These are phyloP conservation scores for Lathyrus oleraceus DNA, from an alignment of 306 rosid species.

Conservation along the genomic window DNA sequence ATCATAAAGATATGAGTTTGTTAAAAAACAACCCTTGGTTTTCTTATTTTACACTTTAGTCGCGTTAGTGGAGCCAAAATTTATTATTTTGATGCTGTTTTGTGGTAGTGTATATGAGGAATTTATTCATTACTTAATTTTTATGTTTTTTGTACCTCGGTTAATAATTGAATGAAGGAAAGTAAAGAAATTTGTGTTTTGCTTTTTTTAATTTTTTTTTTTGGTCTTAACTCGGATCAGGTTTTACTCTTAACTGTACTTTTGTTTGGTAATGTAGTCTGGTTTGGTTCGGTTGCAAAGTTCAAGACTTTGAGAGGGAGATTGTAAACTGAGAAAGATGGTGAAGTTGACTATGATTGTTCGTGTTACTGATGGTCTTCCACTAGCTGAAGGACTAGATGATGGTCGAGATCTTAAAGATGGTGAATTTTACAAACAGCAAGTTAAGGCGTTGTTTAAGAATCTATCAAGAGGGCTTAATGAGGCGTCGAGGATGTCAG, in stretches of 20 bases:
- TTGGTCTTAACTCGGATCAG: neutral
- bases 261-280: slow-evolving; percentile 25
- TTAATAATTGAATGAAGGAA: neutral
- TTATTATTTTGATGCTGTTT: slow-evolving; percentile 3
- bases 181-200: neutral
- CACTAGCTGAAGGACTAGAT: slow-evolving; percentile 88
- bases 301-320: slow-evolving; percentile 32
- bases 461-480: slow-evolving; percentile 84
- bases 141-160: neutral
- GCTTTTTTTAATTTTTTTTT: neutral
- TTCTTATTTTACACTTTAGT: neutral
- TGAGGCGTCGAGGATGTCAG: slow-evolving; percentile 94
- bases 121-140: neutral
- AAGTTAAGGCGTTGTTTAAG: slow-evolving; percentile 91
- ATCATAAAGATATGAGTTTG: neutral
- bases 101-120: neutral
- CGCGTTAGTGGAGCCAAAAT: neutral
- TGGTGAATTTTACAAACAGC: slow-evolving; percentile 80
- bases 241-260: slow-evolving; percentile 26
- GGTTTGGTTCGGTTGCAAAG: slow-evolving; percentile 27
- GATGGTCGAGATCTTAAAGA: slow-evolving; percentile 84
- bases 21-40: neutral
- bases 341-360: slow-evolving; percentile 96
- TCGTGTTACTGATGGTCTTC: slow-evolving; percentile 95
- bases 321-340: slow-evolving; percentile 63